Evolutionary conservation across 345 rosid species (phyloP).

Genomic region (Erodium maritimum): DNA sequence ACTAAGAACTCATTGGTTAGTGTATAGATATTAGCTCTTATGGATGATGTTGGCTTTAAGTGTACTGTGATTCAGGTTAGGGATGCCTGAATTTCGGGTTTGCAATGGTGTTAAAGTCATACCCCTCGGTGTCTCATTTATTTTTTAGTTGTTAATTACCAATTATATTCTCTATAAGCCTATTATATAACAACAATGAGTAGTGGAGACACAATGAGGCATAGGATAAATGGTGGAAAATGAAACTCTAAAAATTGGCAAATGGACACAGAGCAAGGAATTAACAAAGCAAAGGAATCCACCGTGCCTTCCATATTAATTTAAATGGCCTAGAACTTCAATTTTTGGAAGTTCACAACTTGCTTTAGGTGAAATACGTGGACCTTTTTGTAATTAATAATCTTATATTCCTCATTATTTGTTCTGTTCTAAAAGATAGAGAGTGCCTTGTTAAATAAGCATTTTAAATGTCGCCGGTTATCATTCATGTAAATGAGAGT

Average conservation of each 20-base stretch:
- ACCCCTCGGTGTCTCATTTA: too few relatives aligned
- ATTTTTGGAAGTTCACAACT: background rate
- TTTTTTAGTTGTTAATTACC: too few relatives aligned
- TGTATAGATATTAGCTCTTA: background rate
- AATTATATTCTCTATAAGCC: too few relatives aligned
- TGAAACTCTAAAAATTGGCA: too few relatives aligned
- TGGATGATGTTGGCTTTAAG: background rate
- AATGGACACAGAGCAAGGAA: too few relatives aligned
- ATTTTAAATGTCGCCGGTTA: background rate
- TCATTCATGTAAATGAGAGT: background rate
- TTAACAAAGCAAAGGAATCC: background rate
- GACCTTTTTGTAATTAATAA: background rate
- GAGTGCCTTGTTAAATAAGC: background rate
- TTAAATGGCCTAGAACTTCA: too few relatives aligned
- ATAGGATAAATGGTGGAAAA: too few relatives aligned
- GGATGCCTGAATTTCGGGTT: background rate
- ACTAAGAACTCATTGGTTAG: background rate
- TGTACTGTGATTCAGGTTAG: too few relatives aligned
- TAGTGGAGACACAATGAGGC: too few relatives aligned
- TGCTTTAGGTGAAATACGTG: background rate
- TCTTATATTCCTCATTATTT: too few relatives aligned
- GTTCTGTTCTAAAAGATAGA: background rate
- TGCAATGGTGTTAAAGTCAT: background rate
- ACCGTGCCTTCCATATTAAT: background rate
- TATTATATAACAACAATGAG: too few relatives aligned